Conservation (phyloP, 345 rosid species). For the Brassica rapa region DNA sequence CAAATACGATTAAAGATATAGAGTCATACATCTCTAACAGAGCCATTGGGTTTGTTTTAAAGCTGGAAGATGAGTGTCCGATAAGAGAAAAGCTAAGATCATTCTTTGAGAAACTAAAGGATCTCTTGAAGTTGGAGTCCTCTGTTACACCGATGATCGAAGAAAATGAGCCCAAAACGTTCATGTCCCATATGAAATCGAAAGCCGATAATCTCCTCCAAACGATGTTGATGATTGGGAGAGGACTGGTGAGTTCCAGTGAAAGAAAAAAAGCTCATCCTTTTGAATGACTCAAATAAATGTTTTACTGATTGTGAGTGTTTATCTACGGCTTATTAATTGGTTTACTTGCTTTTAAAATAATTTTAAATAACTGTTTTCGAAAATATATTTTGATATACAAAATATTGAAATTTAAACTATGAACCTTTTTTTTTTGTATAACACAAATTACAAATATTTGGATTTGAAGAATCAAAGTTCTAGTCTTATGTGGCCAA, state of each 20-base stretch:
- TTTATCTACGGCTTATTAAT: neutral
- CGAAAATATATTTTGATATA: neutral
- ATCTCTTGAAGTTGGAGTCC: slow-evolving; percentile 34
- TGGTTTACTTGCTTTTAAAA: neutral
- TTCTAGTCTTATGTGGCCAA: neutral
- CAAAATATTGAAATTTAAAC: neutral
- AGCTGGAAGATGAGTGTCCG: slow-evolving; percentile 33
- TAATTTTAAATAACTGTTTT: neutral
- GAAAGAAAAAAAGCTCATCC: neutral
- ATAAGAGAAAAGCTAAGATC: slow-evolving; percentile 24
- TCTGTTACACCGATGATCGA: slow-evolving; percentile 25
- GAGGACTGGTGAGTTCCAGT: slow-evolving; percentile 32
- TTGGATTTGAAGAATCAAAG: neutral
- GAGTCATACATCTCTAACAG: slow-evolving; percentile 33
- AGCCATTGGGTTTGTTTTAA: slow-evolving; percentile 28
- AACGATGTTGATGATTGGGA: slow-evolving; percentile 18
- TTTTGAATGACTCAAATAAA: neutral
- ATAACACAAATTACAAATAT: neutral
- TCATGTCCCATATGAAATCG: slow-evolving; percentile 15
- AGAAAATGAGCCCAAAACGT: slow-evolving; percentile 14
- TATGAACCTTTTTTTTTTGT: neutral
- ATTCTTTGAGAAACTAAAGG: slow-evolving; percentile 32
- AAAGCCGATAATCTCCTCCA: slow-evolving; percentile 31
- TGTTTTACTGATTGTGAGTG: neutral
- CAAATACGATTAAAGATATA: slow-evolving; percentile 21